These are phyloP conservation scores for Tylopilus plumbeoviolaceoides DNA, from an alignment of 768 basidiomycete genomes.

Conservation along the genomic window DNA sequence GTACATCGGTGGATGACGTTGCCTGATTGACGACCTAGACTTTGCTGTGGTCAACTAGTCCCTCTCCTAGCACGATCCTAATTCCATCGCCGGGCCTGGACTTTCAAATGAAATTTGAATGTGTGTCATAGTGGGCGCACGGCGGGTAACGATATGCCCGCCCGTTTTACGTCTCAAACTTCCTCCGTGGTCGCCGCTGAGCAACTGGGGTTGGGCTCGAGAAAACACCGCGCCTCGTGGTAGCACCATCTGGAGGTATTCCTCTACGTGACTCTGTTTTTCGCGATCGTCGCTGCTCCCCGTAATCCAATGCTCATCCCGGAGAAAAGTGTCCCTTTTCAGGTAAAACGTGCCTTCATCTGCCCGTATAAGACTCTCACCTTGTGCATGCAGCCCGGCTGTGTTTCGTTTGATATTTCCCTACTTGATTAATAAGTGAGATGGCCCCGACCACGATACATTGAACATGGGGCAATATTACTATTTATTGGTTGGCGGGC, in stretches of 20 bases:
- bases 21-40: neutral
- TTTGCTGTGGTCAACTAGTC: no score
- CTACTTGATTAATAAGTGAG: neutral
- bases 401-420: neutral
- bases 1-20: neutral
- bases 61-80: no score
- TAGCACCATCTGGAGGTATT: neutral
- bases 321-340: neutral
- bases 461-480: neutral
- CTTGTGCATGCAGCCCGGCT: neutral
- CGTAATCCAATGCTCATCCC: neutral
- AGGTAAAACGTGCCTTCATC: neutral
- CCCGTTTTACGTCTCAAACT: constrained; percentile 3
- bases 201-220: neutral
- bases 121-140: neutral
- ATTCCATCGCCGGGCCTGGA: no score
- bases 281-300: neutral
- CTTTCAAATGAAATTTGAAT: no score
- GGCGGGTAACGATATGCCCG: neutral
- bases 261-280: neutral
- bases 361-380: neutral
- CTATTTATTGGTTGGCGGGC: neutral
- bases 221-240: constrained; percentile 3
- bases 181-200: neutral
- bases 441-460: neutral